Evolutionary conservation across 176 grass and related monocot genomes (phyloP).

Genomic region (Zea luxurians): DNA sequence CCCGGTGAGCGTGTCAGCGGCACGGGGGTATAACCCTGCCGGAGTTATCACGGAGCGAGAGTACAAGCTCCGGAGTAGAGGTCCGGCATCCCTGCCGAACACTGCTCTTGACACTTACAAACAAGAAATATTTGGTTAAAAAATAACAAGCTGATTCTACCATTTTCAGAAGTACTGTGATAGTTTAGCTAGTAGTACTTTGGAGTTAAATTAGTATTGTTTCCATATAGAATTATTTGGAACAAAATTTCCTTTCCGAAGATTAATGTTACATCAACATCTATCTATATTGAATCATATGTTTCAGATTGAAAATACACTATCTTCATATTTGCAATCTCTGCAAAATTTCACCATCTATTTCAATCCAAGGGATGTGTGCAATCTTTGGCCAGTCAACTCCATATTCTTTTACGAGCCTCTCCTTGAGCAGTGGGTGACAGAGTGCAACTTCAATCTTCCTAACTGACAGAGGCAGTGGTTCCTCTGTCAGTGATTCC

Average conservation of each 20-base stretch:
- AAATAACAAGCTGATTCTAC: background rate
- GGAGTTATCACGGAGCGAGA: no score
- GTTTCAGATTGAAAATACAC: conserved; percentile 7
- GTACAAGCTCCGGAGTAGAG: no score
- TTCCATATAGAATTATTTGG: background rate
- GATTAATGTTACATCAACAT: conserved; percentile 7
- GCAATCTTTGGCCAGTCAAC: conserved; percentile 43
- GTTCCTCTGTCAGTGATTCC: conserved; percentile 34
- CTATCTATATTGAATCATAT: background rate
- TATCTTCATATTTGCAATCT: background rate
- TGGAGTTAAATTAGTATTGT: background rate
- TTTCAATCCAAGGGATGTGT: conserved; percentile 41
- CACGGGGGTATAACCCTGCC: no score
- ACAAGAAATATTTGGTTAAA: background rate
- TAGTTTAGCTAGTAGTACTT: background rate
- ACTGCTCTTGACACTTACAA: no score
- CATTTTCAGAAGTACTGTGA: conserved; percentile 3
- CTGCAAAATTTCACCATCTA: conserved; percentile 45
- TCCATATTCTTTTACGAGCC: conserved; percentile 36
- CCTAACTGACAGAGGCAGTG: conserved; percentile 28
- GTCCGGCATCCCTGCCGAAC: no score
- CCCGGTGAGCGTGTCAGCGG: no score
- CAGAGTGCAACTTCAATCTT: conserved; percentile 43
- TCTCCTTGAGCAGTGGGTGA: conserved; percentile 47
- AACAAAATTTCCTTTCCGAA: background rate